Percentiles rank a stretch among this genome's conserved stretches.
phyloP scores from a whole-genome alignment of 352 stramenopile genomes.

The Thalassiosira exigua region DNA sequence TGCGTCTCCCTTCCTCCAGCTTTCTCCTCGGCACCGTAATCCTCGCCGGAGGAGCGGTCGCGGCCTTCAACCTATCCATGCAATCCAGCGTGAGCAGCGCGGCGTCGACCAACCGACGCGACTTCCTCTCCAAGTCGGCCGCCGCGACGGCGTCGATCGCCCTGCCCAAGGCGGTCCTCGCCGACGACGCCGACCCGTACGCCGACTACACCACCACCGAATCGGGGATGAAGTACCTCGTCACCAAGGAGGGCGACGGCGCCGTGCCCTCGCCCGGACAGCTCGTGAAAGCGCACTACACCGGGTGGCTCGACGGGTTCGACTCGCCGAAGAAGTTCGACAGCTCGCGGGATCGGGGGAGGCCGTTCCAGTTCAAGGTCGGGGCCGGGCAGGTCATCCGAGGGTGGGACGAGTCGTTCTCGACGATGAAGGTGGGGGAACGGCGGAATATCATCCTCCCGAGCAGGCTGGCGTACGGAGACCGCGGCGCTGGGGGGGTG shows the following conservation, averaged over 20 bases:
- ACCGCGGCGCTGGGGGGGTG: slow-evolving; percentile 89
- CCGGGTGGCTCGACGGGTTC: slow-evolving; percentile 90
- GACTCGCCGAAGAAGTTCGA: slow-evolving; percentile 97
- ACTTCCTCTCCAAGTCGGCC: slow-evolving; percentile 38
- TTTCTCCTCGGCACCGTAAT: slow-evolving; percentile 64
- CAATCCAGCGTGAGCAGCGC: slow-evolving; percentile 86
- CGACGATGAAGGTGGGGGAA: slow-evolving; percentile 95
- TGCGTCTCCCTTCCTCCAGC: slow-evolving; percentile 69
- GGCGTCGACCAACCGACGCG: slow-evolving; percentile 13
- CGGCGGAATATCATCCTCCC: slow-evolving; percentile 92
- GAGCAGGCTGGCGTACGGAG: slow-evolving; percentile 93
- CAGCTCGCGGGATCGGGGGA: slow-evolving; percentile 89
- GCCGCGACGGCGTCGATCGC: neutral
- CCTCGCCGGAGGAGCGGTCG: slow-evolving; percentile 53
- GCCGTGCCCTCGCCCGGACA: slow-evolving; percentile 81
- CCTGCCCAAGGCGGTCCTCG: slow-evolving; percentile 8
- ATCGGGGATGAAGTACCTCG: slow-evolving; percentile 48
- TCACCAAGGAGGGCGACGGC: slow-evolving; percentile 60
- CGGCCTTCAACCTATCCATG: slow-evolving; percentile 79
- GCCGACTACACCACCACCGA: slow-evolving; percentile 37
- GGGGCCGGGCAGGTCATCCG: slow-evolving; percentile 93
- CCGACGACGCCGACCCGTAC: slow-evolving; percentile 21
- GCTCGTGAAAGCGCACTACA: slow-evolving; percentile 96
- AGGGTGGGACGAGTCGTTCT: slow-evolving; percentile 82
- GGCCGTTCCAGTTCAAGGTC: slow-evolving; percentile 94